Evolutionary conservation across 257 asterid species (phyloP).

Genomic region (Striga asiatica): DNA sequence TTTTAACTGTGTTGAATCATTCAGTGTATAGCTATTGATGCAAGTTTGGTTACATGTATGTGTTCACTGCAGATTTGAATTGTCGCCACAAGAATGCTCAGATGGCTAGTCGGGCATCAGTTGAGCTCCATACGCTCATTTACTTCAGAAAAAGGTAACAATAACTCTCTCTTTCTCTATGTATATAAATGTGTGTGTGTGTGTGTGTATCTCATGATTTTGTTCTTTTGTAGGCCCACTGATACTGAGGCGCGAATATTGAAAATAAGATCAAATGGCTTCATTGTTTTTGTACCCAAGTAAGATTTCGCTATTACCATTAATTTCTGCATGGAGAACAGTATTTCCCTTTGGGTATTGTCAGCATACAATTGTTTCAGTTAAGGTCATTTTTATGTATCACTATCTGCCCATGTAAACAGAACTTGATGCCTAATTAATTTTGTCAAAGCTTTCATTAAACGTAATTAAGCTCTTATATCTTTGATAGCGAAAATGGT

Average conservation of each 20-base stretch:
- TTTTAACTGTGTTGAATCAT: background rate
- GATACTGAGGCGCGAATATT: conserved; percentile 89
- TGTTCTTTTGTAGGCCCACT: conserved; percentile 62
- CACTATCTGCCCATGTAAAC: background rate
- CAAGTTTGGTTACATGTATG: conserved; percentile 3
- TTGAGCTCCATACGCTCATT: conserved; percentile 89
- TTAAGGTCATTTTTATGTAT: background rate
- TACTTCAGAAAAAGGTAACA: conserved; percentile 77
- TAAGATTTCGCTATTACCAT: conserved; percentile 23
- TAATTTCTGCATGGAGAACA: background rate
- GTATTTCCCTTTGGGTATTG: background rate
- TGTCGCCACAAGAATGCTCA: conserved; percentile 96
- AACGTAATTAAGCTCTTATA: too few relatives aligned
- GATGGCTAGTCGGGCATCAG: conserved; percentile 97
- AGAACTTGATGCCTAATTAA: background rate
- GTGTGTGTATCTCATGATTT: background rate
- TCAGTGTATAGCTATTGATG: background rate
- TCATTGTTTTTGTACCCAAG: conserved; percentile 93
- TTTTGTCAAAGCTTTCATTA: background rate
- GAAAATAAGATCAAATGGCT: conserved; percentile 87
- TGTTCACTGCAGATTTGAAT: conserved; percentile 56
- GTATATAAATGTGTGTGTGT: too few relatives aligned
- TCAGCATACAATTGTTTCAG: background rate
- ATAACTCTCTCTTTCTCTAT: conserved; percentile 8
- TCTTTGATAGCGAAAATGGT: background rate